Conservation (phyloP, 768 basidiomycete genomes). For the Auriscalpium microsporum region DNA sequence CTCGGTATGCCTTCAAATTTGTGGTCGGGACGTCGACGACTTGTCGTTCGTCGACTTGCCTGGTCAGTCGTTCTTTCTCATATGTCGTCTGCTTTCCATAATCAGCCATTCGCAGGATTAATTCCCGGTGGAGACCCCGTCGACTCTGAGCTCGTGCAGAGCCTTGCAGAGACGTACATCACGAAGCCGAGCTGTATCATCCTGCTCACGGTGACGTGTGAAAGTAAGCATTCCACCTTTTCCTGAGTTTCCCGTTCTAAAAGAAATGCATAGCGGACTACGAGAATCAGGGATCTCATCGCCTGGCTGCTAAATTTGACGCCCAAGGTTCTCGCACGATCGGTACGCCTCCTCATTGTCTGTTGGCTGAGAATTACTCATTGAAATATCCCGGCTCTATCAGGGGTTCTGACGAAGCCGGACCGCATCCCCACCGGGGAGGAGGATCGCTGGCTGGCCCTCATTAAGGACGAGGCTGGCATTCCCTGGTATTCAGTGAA, state of each 20-base stretch:
- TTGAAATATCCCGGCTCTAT: neutral
- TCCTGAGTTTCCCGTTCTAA: neutral
- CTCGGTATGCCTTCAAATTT: constrained; percentile 29
- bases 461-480: neutral
- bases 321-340: constrained; percentile 59
- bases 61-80: constrained; percentile 17
- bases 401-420: constrained; percentile 10
- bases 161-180: constrained; percentile 53
- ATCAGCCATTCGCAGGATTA: constrained; percentile 32
- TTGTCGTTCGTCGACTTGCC: constrained; percentile 35
- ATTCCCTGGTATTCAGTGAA: constrained; percentile 9
- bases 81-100: neutral
- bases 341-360: constrained; percentile 32
- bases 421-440: constrained; percentile 9
- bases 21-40: constrained; percentile 31
- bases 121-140: constrained; percentile 41
- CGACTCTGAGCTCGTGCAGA: constrained; percentile 57
- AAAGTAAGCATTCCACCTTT: constrained; percentile 34
- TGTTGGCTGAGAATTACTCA: neutral
- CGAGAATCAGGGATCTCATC: constrained; percentile 69
- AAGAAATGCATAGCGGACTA: constrained; percentile 49
- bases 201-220: constrained; percentile 54
- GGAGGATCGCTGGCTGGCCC: neutral
- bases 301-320: constrained; percentile 52
- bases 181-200: constrained; percentile 53